Percentiles rank a stretch among this genome's conserved stretches.
phyloP scores from a whole-genome alignment of 2,329 filamentous ascomycete genomes.

The Cytospora piceae region DNA sequence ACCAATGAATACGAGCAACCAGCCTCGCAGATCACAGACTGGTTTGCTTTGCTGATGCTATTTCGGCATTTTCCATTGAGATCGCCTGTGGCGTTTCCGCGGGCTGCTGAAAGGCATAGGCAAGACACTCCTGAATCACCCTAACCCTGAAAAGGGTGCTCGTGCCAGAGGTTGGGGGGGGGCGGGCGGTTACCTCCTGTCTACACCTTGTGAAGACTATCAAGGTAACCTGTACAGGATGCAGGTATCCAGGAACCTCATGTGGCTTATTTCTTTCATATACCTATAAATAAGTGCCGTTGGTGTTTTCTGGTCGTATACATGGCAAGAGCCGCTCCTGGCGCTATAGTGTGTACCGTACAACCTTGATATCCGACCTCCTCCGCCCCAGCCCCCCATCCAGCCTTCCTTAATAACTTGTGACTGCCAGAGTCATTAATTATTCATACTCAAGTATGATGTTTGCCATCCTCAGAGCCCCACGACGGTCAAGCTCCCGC shows the following conservation, averaged over 20 bases:
- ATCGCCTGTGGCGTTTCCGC: background rate
- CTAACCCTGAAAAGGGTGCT: background rate
- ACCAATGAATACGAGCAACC: background rate
- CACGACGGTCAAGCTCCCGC: slow-evolving; percentile 1
- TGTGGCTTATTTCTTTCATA: background rate
- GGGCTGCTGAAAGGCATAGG: background rate
- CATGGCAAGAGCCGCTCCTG: background rate
- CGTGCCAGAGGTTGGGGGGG: background rate
- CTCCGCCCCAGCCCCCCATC: background rate
- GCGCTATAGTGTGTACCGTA: background rate
- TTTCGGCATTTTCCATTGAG: background rate
- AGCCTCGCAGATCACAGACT: background rate
- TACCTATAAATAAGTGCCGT: background rate
- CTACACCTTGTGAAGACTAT: background rate
- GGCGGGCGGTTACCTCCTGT: background rate
- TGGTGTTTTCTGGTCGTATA: background rate
- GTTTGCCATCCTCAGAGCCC: background rate
- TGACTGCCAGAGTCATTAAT: slow-evolving; percentile 7
- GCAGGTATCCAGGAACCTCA: background rate
- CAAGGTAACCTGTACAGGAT: background rate
- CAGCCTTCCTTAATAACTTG: background rate
- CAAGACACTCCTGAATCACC: background rate
- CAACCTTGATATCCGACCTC: background rate
- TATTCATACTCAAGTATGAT: slow-evolving; percentile 11
- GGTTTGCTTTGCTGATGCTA: background rate